Conservation (phyloP, 345 rosid species). For the Eucalyptus brandiana region DNA sequence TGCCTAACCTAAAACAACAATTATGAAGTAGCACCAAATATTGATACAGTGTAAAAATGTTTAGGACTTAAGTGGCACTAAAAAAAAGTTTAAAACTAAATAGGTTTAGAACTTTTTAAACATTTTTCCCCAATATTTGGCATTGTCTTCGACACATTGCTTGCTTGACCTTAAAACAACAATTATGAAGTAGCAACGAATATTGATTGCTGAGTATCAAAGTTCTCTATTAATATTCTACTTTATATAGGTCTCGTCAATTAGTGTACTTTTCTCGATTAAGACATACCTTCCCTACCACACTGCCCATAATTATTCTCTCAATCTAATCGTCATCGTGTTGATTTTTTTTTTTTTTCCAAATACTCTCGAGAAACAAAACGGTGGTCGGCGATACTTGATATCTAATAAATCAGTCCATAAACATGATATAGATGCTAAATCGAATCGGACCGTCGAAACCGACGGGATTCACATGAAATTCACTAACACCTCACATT, state of each 20-base stretch:
- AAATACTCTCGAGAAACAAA: not conserved
- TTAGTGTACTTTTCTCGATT: not conserved
- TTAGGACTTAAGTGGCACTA: too few relatives aligned
- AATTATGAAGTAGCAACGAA: rapidly evolving
- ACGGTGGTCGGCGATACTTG: not conserved
- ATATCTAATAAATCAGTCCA: not conserved
- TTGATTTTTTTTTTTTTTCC: not conserved
- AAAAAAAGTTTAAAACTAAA: too few relatives aligned
- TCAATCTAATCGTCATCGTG: rapidly evolving
- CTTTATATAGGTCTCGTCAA: not conserved
- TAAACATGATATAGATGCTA: not conserved
- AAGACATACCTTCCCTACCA: not conserved
- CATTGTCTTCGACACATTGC: not conserved
- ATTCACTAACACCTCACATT: not conserved
- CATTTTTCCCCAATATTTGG: not conserved
- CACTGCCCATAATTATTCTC: not conserved
- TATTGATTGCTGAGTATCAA: rapidly evolving
- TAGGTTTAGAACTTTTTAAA: too few relatives aligned
- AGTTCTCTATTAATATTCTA: not conserved
- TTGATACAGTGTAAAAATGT: rapidly evolving
- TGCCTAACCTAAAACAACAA: too few relatives aligned
- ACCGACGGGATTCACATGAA: not conserved
- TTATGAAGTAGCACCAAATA: not conserved
- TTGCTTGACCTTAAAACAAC: too few relatives aligned
- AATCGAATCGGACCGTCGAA: not conserved